Evolutionary conservation across 208 protist species (phyloP), one percentile per base, ranked within the genome.

Genomic region (Wallacemonas sp.): DNA sequence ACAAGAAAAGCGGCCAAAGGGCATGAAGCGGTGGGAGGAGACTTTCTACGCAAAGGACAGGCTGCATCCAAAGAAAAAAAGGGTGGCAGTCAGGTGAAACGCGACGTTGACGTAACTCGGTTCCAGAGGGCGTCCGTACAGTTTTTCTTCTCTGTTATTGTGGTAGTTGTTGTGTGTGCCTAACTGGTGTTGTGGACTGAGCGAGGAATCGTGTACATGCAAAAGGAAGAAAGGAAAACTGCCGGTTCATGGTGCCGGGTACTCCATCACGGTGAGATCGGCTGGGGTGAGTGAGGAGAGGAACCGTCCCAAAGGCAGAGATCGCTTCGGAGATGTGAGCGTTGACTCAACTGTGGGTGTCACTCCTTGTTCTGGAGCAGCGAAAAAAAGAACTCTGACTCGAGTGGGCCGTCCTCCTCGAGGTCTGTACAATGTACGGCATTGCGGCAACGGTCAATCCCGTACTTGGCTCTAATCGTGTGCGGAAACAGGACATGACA

Each of bases 391-490:
- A 97, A 97, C 62, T 97, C 92, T 5, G 92, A 95, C 67, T 99
- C 98, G 1, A 99, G 74, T 19, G 88, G 78, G 5, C 93, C 97
- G 70, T 99, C 98, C 65, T 98, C 96, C 38, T 95, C 86, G 33
- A 99, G 74, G 71, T 99, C 98, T 21, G 97, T 99, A 77, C 93
- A 98, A 65, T 99, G 98, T 10, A 99, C 86, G 3, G 82, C 90
- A 63, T 98, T 98, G 27, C 84, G 69, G 22, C 92, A 78, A 21
- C 80, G 89, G 69, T 97, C 87, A 19, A 89, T 50, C 41, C 97
- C 95, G 76, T 83, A 98, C 63, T 90, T 82, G 36, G 93, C 92
- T 38, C 97, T 84, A 30, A 98, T 81, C n/a, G 94, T 94, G 54
- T 97, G 77, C 36, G 95, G 97, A 57, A 97, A 94, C 21, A 98